Conservation (phyloP, 2,329 filamentous ascomycete genomes). For the Plectosphaerella cucumerina region DNA sequence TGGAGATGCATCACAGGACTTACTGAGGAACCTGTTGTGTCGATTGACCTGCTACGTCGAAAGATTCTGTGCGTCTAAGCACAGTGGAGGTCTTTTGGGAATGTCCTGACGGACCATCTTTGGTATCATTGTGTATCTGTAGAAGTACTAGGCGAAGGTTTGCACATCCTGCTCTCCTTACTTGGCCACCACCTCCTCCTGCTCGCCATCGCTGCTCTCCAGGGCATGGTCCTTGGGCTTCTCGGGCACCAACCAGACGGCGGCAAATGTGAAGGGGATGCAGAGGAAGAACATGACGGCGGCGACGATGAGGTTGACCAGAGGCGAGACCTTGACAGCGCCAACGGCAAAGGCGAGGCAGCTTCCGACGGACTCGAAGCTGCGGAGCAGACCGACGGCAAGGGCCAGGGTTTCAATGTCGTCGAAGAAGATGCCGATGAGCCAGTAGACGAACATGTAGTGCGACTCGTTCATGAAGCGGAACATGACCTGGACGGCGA, state of each 20-base stretch:
- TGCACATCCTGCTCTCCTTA: too few relatives aligned
- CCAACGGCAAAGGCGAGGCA: conserved; percentile 43
- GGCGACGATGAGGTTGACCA: conserved; percentile 43
- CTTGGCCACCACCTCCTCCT: background rate
- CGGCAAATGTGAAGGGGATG: conserved; percentile 29
- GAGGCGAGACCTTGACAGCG: conserved; percentile 37
- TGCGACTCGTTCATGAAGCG: conserved; percentile 48
- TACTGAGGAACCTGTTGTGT: too few relatives aligned
- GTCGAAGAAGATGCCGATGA: conserved; percentile 45
- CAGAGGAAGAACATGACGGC: conserved; percentile 42
- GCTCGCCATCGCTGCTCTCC: background rate
- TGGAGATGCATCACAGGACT: too few relatives aligned
- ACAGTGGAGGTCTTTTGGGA: too few relatives aligned
- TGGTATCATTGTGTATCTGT: too few relatives aligned
- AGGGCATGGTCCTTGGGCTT: conserved; percentile 17
- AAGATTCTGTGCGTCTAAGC: too few relatives aligned
- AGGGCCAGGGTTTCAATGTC: conserved; percentile 47
- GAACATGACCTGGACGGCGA: conserved; percentile 43
- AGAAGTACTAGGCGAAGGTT: too few relatives aligned
- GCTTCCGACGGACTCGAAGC: conserved; percentile 44
- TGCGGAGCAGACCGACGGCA: conserved; percentile 40
- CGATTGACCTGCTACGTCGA: too few relatives aligned
- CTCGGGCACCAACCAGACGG: conserved; percentile 32
- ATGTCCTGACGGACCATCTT: too few relatives aligned
- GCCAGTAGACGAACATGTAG: conserved; percentile 48